A percentile compares a stretch with the other conserved stretches of the same genome.
These are phyloP conservation scores for Morella rubra DNA, from an alignment of 306 rosid species.

Conservation along the genomic window DNA sequence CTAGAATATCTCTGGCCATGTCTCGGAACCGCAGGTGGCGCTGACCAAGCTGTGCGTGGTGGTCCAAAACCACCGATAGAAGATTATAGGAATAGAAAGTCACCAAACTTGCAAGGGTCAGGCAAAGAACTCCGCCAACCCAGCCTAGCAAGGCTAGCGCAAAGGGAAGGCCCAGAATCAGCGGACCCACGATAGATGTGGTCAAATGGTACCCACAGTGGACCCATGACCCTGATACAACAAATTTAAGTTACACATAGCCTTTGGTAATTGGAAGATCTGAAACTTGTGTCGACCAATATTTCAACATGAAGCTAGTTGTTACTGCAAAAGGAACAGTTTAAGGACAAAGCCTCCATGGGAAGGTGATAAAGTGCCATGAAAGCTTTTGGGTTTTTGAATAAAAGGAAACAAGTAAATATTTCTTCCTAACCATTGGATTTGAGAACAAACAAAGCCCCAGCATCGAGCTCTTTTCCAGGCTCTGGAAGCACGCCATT, in stretches of 20 bases:
- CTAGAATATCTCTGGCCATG: slow-evolving; percentile 40
- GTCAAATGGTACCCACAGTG: slow-evolving; percentile 54
- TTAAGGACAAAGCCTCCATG: neutral
- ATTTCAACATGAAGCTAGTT: neutral
- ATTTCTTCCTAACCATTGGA: slow-evolving; percentile 49
- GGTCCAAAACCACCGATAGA: slow-evolving; percentile 43
- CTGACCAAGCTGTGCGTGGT: slow-evolving; percentile 34
- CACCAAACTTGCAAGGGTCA: slow-evolving; percentile 17
- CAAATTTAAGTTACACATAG: neutral
- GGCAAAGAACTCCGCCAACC: slow-evolving; percentile 41
- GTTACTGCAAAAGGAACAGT: too few species aligned
- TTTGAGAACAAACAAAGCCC: slow-evolving; percentile 76
- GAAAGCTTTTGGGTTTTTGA: neutral
- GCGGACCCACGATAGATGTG: slow-evolving; percentile 43
- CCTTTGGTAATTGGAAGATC: neutral
- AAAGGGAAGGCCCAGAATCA: slow-evolving; percentile 36
- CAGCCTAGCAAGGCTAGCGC: slow-evolving; percentile 42
- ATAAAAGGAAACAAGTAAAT: neutral
- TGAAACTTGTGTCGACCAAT: neutral
- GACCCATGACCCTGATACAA: slow-evolving; percentile 44
- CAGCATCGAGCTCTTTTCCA: slow-evolving; percentile 60
- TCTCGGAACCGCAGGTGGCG: slow-evolving; percentile 50
- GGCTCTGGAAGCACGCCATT: slow-evolving; percentile 26
- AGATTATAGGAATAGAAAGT: slow-evolving; percentile 54
- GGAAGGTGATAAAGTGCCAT: neutral